phyloP scores from a whole-genome alignment of 2,329 filamentous ascomycete species.

The Exophiala aquamarina region DNA sequence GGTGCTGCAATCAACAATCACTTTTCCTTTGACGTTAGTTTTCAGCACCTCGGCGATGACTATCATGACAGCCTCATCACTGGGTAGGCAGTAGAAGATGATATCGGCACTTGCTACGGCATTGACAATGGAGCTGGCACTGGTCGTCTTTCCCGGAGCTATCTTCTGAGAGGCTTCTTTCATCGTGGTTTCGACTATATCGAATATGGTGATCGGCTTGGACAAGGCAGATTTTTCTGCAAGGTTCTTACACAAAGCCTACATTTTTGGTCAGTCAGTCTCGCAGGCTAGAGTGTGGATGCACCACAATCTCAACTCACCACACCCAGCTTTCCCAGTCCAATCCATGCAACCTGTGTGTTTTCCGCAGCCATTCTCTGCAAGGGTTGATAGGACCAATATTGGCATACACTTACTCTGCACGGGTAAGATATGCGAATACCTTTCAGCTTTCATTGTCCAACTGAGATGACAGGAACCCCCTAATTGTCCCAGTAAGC shows the following conservation, averaged over 20 bases:
- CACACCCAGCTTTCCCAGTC: constrained; percentile 83
- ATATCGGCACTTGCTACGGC: constrained; percentile 69
- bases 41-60: constrained; percentile 60
- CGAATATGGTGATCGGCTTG: constrained; percentile 73
- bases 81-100: constrained; percentile 76
- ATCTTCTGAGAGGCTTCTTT: constrained; percentile 63
- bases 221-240: constrained; percentile 71
- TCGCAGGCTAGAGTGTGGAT: not conserved
- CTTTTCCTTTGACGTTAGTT: constrained; percentile 63
- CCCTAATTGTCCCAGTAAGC: too few relatives aligned
- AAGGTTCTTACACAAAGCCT: constrained; percentile 84
- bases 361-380: too few relatives aligned
- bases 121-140: constrained; percentile 62
- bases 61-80: constrained; percentile 70
- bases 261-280: not conserved
- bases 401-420: too few relatives aligned
- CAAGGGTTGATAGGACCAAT: too few relatives aligned
- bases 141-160: constrained; percentile 57
- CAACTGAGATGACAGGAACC: too few relatives aligned
- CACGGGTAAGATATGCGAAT: too few relatives aligned
- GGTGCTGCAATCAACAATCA: constrained; percentile 85
- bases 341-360: constrained; percentile 70
- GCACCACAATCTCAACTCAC: constrained; percentile 46
- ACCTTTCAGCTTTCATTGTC: too few relatives aligned
- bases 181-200: constrained; percentile 70